Base-by-base conservation (phyloP, 257 asterid genomes). In the Primulina tabacum region DNA sequence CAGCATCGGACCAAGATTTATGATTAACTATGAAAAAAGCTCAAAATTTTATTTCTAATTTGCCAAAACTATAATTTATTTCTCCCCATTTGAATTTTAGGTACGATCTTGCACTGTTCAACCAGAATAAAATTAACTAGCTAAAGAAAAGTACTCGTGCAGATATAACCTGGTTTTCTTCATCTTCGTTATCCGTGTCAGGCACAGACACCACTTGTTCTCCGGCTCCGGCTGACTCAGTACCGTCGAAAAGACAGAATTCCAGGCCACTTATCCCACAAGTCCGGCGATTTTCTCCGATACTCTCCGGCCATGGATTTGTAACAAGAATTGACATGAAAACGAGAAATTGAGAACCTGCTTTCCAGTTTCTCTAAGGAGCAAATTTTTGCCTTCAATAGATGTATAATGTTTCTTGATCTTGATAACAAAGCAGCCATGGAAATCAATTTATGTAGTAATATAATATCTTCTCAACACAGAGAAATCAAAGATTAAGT, bases 201-300 rank as follows among this genome's bases (percentile, higher is more conserved):
- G 86, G 70, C 24, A 79, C 52, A 8, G 76, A 53, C 59, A 81
- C 79, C 0, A 70, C 65, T 21, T 78, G 87, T 40, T 78, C 88
- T 32, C 83, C 92, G n/a, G 92, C 88, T 75, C 79, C 71, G 38
- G 76, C 76, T 2, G 96, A 87, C 77, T 82, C 90, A 28, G n/a
- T 68, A 68, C 38, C 95, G 84, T 56, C 82, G 79, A 59, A 75
- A 57, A 37, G 71, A 60, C 20, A 30, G 40, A 32, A 30, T 9
- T 32, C 80, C 35, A 67, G 82, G 68, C 1, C 73, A 67, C 9
- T 65, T 26, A n/a, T 55, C 78, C 33, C 68, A 14, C 6, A 56
- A 71, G 8, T 63, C 80, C 30, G 52, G 68, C 17, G 69, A 60
- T 30, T 32, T 64, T 21, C 65, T 12, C 4, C 18, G 4, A 8